Conservation (phyloP, 192 early-diverging fungal genomes). For the Diversispora epigaea region DNA sequence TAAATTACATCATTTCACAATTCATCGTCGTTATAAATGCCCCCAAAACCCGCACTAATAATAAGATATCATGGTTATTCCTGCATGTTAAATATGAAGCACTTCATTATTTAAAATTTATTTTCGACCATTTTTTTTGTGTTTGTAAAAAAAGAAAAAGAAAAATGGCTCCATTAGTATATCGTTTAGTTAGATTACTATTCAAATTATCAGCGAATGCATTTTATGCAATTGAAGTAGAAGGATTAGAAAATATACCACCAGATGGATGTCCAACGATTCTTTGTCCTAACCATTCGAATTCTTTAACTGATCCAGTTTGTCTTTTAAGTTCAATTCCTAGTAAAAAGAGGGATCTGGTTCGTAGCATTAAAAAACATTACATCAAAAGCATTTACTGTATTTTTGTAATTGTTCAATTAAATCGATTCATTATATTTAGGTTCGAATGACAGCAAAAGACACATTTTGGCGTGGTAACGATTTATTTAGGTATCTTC, state of each 20-base stretch:
- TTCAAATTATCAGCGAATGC: conserved; percentile 43
- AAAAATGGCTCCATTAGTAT: conserved; percentile 36
- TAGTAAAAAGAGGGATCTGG: conserved; percentile 37
- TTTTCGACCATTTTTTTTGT: too few relatives aligned
- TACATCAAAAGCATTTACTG: neutral
- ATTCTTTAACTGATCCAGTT: conserved; percentile 44
- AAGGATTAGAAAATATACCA: conserved; percentile 43
- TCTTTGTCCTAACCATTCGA: conserved; percentile 42
- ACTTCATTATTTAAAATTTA: too few relatives aligned
- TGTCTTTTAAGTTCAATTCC: conserved; percentile 38
- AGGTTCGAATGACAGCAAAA: conserved; percentile 43
- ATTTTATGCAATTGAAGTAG: conserved; percentile 44
- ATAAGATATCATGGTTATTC: too few relatives aligned
- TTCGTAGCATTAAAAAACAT: neutral
- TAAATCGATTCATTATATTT: neutral
- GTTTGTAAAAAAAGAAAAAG: too few relatives aligned
- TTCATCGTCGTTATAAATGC: too few relatives aligned
- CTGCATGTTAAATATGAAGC: too few relatives aligned
- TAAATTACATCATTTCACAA: too few relatives aligned
- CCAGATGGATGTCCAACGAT: conserved; percentile 43
- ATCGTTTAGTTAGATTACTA: conserved; percentile 41
- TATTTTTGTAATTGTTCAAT: neutral
- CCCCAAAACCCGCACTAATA: too few relatives aligned
- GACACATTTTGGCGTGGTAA: conserved; percentile 45
- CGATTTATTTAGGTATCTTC: conserved; percentile 39